These are phyloP conservation scores for Fusarium algeriense DNA, from an alignment of 2,329 filamentous ascomycete species.

Conservation along the genomic window DNA sequence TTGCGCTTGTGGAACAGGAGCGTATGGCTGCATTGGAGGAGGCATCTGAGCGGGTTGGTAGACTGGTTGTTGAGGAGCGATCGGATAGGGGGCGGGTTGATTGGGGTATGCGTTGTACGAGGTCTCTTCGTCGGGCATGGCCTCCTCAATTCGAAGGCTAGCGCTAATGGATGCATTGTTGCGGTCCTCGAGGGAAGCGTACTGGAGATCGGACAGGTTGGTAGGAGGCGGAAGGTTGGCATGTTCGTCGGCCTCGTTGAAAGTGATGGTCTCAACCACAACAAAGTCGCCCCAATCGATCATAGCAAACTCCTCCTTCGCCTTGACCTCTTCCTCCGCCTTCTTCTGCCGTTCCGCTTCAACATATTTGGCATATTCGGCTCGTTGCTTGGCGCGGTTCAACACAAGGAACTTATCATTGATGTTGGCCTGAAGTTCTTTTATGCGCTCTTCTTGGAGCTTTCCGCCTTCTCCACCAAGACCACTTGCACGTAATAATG, in stretches of 20 bases:
- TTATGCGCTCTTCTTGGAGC: constrained; percentile 77
- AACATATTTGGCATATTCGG: constrained; percentile 88
- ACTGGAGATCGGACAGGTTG: constrained; percentile 90
- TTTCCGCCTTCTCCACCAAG: constrained; percentile 75
- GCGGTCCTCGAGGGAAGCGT: constrained; percentile 93
- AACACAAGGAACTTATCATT: constrained; percentile 85
- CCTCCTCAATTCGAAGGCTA: constrained; percentile 91
- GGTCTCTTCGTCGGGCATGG: constrained; percentile 84
- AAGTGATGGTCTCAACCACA: constrained; percentile 93
- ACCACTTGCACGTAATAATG: constrained; percentile 76
- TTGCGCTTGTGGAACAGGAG: constrained; percentile 28
- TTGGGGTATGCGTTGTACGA: constrained; percentile 64
- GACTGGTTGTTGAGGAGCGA: constrained; percentile 53
- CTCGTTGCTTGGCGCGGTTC: constrained; percentile 83
- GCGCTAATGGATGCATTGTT: constrained; percentile 88
- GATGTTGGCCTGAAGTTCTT: constrained; percentile 79
- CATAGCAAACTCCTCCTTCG: constrained; percentile 80
- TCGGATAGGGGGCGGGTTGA: constrained; percentile 54
- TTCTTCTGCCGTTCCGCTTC: constrained; percentile 89
- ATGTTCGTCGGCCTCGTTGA: constrained; percentile 89
- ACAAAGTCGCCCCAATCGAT: constrained; percentile 99
- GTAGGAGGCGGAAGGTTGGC: constrained; percentile 89
- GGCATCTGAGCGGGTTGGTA: constrained; percentile 53
- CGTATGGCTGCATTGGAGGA: constrained; percentile 54
- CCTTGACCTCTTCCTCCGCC: constrained; percentile 87